Base-by-base conservation (phyloP, 495 filamentous ascomycete genomes). In the Aspergillus ellipticus region DNA sequence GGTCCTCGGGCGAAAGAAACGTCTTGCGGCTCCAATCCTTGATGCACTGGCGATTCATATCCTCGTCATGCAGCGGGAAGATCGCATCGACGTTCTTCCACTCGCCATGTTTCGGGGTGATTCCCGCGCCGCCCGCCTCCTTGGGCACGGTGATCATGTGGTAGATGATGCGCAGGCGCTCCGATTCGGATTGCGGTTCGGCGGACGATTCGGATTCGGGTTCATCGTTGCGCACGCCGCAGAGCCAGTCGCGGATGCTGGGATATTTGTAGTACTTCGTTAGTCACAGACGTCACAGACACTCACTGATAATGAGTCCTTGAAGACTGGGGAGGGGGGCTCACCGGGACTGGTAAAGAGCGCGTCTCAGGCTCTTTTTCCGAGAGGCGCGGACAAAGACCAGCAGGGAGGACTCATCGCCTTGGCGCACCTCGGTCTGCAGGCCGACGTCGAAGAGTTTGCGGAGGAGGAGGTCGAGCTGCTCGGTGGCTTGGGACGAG, bases 221-320 rank as follows among this genome's bases (percentile, higher is more conserved):
- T 26, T 92, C 87, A 15, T 80, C 78, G 57, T 86, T 78, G 41
- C 91, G 86, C 35, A 97, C 87, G 29, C 94, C 91, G 73, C 92
- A 88, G 22, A 97, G 86, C 94, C 94, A 98, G 75, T 98, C 95
- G 64, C 91, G 90, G 45, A 97, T 86, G 49, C 94, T 91, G 47
- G 35, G 10, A 33, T 8, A 9, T 8, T 33, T 3, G 2, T 10
- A 33, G 9, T 33, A 13, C 6, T 33, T 13, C 2, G 31, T 33
- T 13, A 9, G 31, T n/a, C n/a, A n/a, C n/a, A n/a, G n/a, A n/a
- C n/a, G n/a, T n/a, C n/a, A n/a, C n/a, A n/a, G n/a, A n/a, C n/a
- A n/a, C n/a, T n/a, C n/a, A n/a, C n/a, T n/a, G n/a, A n/a, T n/a
- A n/a, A 33, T 8, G 31, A 8, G 6, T 33, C 9, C 3, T 33